phyloP scores from a whole-genome alignment of 1,139 yeast genomes.

The Pichia cactophila region DNA sequence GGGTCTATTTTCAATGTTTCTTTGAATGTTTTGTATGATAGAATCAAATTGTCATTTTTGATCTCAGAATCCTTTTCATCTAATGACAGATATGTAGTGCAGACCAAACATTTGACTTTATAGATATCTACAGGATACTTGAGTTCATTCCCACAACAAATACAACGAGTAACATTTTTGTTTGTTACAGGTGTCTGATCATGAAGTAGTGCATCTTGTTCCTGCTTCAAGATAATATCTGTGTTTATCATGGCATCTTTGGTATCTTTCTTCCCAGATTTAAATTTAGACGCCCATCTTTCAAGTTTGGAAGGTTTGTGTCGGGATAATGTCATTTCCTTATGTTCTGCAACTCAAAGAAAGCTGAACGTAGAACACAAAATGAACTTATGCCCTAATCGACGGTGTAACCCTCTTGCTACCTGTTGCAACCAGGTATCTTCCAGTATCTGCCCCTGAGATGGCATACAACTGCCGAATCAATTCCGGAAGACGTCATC shows the following conservation, averaged over 20 bases:
- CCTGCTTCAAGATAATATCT: neutral
- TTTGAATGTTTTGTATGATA: neutral
- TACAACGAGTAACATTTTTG: neutral
- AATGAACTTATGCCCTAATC: too few relatives aligned
- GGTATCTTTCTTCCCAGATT: neutral
- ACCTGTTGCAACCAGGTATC: too few relatives aligned
- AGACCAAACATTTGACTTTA: neutral
- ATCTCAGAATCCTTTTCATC: neutral
- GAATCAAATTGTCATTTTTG: too few relatives aligned
- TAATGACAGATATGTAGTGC: neutral
- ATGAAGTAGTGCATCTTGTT: neutral
- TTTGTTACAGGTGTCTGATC: neutral
- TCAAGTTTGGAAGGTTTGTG: neutral
- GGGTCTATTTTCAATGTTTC: neutral
- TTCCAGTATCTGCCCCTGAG: too few relatives aligned
- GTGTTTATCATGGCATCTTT: neutral
- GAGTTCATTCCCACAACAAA: neutral
- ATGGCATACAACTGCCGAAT: too few relatives aligned
- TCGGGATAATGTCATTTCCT: neutral
- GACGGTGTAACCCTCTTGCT: too few relatives aligned
- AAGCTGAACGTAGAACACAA: too few relatives aligned
- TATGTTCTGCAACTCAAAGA: neutral
- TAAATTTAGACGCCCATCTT: neutral
- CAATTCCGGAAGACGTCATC: too few relatives aligned
- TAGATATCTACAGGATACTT: neutral